Evolutionary conservation across 176 grass and related monocot species (phyloP).

Genomic region (Metroxylon sagu): DNA sequence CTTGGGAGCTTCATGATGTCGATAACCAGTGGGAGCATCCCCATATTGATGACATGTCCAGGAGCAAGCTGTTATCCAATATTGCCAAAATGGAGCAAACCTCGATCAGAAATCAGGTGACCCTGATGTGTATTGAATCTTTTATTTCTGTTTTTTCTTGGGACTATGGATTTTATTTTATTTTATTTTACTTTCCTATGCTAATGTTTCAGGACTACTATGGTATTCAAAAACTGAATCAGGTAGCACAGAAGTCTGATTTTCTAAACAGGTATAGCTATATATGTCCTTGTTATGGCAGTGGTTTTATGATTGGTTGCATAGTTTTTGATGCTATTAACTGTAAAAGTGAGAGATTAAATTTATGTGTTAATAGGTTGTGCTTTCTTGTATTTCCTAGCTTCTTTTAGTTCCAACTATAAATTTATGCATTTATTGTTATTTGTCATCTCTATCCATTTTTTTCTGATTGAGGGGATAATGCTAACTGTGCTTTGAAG

Average conservation of each 20-base stretch:
- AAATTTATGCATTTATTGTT: too few relatives aligned
- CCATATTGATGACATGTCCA: slow-evolving; percentile 37
- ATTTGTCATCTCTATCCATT: too few relatives aligned
- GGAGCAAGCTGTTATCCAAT: slow-evolving; percentile 46
- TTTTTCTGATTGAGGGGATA: too few relatives aligned
- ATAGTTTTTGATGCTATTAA: too few relatives aligned
- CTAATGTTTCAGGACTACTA: neutral
- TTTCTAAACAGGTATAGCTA: neutral
- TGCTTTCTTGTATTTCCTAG: too few relatives aligned
- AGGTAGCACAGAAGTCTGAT: neutral
- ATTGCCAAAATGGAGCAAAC: slow-evolving; percentile 50
- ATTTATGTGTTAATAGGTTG: too few relatives aligned
- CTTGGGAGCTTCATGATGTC: slow-evolving; percentile 87
- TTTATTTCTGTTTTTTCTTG: slow-evolving; percentile 11
- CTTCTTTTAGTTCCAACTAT: too few relatives aligned
- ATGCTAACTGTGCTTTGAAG: too few relatives aligned
- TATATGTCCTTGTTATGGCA: neutral
- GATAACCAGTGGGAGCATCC: slow-evolving; percentile 78
- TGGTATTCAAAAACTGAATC: neutral
- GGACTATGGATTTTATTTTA: slow-evolving; percentile 9
- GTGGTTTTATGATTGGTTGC: too few relatives aligned
- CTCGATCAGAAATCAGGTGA: slow-evolving; percentile 53
- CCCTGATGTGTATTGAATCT: slow-evolving; percentile 1
- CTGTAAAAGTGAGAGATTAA: too few relatives aligned
- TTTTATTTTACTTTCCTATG: neutral